Conservation (phyloP, 768 basidiomycete species). For the Coprinopsis cinerea region DNA sequence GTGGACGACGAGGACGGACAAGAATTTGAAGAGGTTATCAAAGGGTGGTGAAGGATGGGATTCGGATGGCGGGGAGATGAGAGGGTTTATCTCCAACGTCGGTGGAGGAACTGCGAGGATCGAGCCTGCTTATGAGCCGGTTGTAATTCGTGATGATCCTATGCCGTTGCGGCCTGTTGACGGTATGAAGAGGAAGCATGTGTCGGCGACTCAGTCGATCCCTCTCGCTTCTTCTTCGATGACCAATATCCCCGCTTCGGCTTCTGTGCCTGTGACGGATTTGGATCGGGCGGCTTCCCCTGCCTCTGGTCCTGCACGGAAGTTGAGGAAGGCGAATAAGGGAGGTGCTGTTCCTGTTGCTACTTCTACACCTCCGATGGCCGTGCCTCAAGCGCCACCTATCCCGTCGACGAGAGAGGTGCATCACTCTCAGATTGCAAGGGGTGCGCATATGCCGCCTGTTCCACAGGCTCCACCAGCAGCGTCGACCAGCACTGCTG, state of each 20-base stretch:
- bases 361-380: background rate
- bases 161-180: slow-evolving; percentile 1
- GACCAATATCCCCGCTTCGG: slow-evolving; percentile 3
- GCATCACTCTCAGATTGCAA: no score
- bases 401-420: background rate
- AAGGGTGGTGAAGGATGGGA: slow-evolving; percentile 13
- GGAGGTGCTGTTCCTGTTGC: background rate
- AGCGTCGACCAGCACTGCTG: background rate
- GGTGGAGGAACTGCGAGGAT: slow-evolving; percentile 9
- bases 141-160: slow-evolving; percentile 7
- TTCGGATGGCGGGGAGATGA: slow-evolving; percentile 15
- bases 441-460: background rate
- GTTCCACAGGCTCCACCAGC: background rate
- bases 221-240: slow-evolving; percentile 4
- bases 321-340: background rate
- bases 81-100: background rate
- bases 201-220: background rate
- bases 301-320: background rate
- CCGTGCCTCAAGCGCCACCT: background rate
- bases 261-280: background rate
- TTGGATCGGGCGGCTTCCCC: background rate
- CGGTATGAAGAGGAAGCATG: background rate
- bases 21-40: slow-evolving; percentile 17
- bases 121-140: slow-evolving; percentile 5
- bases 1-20: slow-evolving; percentile 22